Evolutionary conservation across 495 filamentous ascomycete genomes (phyloP).

Genomic region (Antarctomyces pellizariae): DNA sequence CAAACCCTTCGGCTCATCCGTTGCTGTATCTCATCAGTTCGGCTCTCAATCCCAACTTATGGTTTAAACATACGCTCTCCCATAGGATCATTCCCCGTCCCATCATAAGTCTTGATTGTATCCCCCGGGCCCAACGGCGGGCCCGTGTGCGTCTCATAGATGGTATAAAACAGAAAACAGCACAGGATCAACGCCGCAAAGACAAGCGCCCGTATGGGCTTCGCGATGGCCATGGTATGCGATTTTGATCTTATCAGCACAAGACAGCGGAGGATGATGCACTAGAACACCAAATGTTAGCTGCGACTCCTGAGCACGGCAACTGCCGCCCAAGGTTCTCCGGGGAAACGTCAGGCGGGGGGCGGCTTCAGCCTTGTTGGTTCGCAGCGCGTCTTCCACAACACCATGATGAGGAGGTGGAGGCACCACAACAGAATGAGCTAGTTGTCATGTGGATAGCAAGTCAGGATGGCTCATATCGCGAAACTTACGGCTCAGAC

Average conservation of each 20-base stretch:
- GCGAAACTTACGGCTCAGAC: constrained; percentile 24
- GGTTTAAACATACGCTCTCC: constrained; percentile 39
- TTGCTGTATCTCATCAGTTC: constrained; percentile 25
- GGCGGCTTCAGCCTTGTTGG: no score
- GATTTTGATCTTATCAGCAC: constrained; percentile 2
- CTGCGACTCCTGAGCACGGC: no score
- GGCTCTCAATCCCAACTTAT: constrained; percentile 1
- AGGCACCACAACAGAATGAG: no score
- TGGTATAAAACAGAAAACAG: constrained; percentile 53
- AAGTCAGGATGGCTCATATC: constrained; percentile 21
- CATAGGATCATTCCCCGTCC: constrained; percentile 52
- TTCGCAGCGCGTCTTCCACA: no score
- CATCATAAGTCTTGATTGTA: constrained; percentile 21
- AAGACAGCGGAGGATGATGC: no score
- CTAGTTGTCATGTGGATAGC: no score
- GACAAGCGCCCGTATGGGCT: constrained; percentile 57
- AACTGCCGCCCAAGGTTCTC: no score
- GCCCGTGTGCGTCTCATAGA: constrained; percentile 27
- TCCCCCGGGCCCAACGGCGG: constrained; percentile 18
- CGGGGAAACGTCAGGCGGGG: no score
- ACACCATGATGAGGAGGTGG: no score
- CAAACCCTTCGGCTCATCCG: constrained; percentile 55
- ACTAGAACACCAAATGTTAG: no score
- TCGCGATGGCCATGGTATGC: constrained; percentile 50
- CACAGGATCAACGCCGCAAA: constrained; percentile 44